Percentiles rank a stretch among this genome's conserved stretches.
These are phyloP conservation scores for Sarcocystis neurona DNA, from an alignment of 169 alveolate species.

Conservation along the genomic window DNA sequence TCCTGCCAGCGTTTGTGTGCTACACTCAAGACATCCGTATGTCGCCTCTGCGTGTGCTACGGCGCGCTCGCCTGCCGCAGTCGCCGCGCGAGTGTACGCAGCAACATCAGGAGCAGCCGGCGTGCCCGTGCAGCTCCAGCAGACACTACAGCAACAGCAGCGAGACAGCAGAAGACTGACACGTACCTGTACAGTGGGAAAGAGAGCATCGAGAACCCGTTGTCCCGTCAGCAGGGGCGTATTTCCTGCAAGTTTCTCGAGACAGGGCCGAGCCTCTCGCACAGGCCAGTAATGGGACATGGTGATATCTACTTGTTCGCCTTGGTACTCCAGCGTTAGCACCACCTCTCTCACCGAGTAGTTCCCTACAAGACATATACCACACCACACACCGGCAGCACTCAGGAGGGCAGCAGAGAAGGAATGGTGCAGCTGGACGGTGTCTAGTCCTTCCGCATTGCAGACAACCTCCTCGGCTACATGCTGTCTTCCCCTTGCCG, in stretches of 20 bases:
- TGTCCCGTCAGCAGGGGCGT: constrained; percentile 97
- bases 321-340: constrained; percentile 84
- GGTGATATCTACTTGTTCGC: constrained; percentile 83
- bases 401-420: too few species aligned
- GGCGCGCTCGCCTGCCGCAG: too few species aligned
- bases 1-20: too few species aligned
- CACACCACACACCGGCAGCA: too few species aligned
- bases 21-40: too few species aligned
- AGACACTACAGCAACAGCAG: constrained; percentile 11
- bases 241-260: constrained; percentile 93
- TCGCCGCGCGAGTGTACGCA: too few species aligned
- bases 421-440: too few species aligned
- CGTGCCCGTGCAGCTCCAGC: constrained; percentile 7
- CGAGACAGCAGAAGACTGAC: not conserved
- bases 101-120: too few species aligned
- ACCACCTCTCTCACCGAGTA: constrained; percentile 60
- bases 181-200: constrained; percentile 90
- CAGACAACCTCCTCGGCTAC: too few species aligned
- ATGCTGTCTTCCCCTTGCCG: too few species aligned
- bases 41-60: too few species aligned
- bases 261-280: constrained; percentile 96
- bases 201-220: constrained; percentile 96
- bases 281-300: constrained; percentile 99
- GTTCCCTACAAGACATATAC: constrained; percentile 64
- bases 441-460: too few species aligned